These are phyloP conservation scores for Tausonia pullulans DNA, from an alignment of 1,284 basidiomycete genomes.

Conservation along the genomic window DNA sequence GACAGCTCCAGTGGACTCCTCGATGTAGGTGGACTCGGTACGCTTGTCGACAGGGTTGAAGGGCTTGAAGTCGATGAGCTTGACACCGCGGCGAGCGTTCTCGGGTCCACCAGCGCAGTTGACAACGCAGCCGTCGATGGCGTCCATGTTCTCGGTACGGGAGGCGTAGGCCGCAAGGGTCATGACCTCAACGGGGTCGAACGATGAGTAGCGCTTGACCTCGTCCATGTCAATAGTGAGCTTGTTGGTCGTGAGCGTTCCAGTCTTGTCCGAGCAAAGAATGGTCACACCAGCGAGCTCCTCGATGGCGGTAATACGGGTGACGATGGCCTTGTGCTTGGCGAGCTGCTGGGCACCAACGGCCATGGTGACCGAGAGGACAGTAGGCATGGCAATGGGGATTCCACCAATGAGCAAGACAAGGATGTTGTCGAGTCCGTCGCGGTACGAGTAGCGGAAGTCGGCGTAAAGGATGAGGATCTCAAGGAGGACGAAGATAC, in stretches of 20 bases:
- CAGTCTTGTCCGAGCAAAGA: constrained; percentile 94
- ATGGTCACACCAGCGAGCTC: constrained; percentile 95
- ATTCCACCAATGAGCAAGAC: constrained; percentile 98
- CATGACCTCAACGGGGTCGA: constrained; percentile 79
- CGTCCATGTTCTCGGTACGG: constrained; percentile 97
- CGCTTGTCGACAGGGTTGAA: constrained; percentile 99
- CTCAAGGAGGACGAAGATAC: constrained; percentile 82
- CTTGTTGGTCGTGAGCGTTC: constrained; percentile 97
- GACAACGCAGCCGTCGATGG: constrained; percentile 84
- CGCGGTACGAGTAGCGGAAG: constrained; percentile 79
- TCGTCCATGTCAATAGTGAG: constrained; percentile 91
- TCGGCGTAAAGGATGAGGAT: constrained; percentile 79
- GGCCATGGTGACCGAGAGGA: constrained; percentile 89
- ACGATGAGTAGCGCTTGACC: constrained; percentile 81
- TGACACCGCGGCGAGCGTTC: constrained; percentile 80
- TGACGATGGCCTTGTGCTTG: constrained; percentile 97
- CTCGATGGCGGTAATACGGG: constrained; percentile 95
- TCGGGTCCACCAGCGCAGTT: constrained; percentile 59
- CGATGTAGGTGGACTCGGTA: constrained; percentile 94
- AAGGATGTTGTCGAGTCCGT: constrained; percentile 90
- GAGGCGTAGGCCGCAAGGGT: constrained; percentile 73
- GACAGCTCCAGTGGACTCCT: constrained; percentile 82
- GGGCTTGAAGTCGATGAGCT: constrained; percentile 95
- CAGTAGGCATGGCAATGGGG: constrained; percentile 96
- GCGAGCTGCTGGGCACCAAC: constrained; percentile 96